These are phyloP conservation scores for Colletotrichum euphorbiae DNA, from an alignment of 2,329 filamentous ascomycete species.

Conservation along the genomic window DNA sequence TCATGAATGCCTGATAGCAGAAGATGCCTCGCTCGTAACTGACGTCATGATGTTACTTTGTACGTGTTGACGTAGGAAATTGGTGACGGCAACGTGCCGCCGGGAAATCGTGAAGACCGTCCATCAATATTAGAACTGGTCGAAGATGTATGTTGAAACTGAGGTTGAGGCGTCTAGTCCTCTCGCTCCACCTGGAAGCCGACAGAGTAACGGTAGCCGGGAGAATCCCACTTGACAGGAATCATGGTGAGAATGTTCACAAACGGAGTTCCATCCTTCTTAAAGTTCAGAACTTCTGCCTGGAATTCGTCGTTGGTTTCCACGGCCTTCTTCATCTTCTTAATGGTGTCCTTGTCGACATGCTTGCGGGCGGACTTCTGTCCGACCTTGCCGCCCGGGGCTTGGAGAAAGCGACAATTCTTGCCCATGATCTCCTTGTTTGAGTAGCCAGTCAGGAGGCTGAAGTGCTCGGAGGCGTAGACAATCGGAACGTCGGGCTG, in stretches of 20 bases:
- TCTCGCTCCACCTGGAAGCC: conserved; percentile 82
- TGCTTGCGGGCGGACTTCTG: conserved; percentile 71
- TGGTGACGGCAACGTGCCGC: neutral
- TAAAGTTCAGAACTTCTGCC: conserved; percentile 78
- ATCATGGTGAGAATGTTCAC: conserved; percentile 89
- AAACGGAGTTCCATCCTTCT: conserved; percentile 82
- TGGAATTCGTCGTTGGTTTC: conserved; percentile 60
- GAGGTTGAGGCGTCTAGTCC: conserved; percentile 32
- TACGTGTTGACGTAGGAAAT: neutral
- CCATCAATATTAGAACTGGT: neutral
- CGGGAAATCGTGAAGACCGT: too few species aligned
- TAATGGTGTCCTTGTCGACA: conserved; percentile 73
- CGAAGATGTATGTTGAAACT: neutral
- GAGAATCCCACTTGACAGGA: conserved; percentile 76
- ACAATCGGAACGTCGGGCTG: conserved; percentile 82
- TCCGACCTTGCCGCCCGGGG: conserved; percentile 74
- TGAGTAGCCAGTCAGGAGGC: conserved; percentile 82
- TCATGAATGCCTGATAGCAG: conserved; percentile 43
- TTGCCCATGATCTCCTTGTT: conserved; percentile 78
- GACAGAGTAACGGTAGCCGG: conserved; percentile 77
- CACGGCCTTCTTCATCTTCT: conserved; percentile 62
- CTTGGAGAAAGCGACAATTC: conserved; percentile 89
- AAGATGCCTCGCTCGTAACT: conserved; percentile 34
- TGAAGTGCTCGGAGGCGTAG: conserved; percentile 86
- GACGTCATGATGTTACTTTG: conserved; percentile 8